Base-by-base conservation (phyloP, 441 rosid genomes). In the Euphorbia corollata region DNA sequence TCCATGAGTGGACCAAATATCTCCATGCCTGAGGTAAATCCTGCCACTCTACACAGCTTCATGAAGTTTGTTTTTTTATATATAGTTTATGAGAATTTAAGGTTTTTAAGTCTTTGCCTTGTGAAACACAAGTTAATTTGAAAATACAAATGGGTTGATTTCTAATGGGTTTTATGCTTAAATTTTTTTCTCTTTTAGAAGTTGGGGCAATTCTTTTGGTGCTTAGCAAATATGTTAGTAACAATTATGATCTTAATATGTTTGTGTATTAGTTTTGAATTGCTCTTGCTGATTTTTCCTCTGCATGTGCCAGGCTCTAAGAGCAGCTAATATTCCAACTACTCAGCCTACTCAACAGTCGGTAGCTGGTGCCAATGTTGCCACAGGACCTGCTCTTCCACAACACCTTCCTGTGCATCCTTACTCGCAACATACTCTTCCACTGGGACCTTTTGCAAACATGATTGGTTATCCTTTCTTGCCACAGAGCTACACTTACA, bases 351-450 rank as follows among this genome's bases (percentile, higher is more conserved):
- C 84, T 56, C 85, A 73, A 20, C 97, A 89, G 82, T 79, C 78
- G 15, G 75, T 78, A 59, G 79, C 92, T 7, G 84, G 85, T 76
- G 86, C 80, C 41, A 82, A 66, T 53, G 84, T 84, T 51, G 92
- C 99, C 61, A 81, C 89, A 0, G 97, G 95, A 71, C 90, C 92
- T 34, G 75, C 89, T 67, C 87, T 85, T 70, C 96, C 96, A 0
- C 99, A 91, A 70, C 99, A 89, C 76, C 86, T 91, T 68, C 83
- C 93, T 47, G 81, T 94, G 86, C 99, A 94, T 74, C 89, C 95
- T 23, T 94, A 91, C 80, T 81, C 97, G 5, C 99, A 94, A 60
- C 97, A 87, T 64, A 80, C 88, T 13, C 83, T 91, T 78, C 93
- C 32, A 27, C 32, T 27, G 32, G 32, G 32, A 27, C 32, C 82